Evolutionary conservation across 768 basidiomycete species (phyloP).

Genomic region (Artomyces pyxidatus): DNA sequence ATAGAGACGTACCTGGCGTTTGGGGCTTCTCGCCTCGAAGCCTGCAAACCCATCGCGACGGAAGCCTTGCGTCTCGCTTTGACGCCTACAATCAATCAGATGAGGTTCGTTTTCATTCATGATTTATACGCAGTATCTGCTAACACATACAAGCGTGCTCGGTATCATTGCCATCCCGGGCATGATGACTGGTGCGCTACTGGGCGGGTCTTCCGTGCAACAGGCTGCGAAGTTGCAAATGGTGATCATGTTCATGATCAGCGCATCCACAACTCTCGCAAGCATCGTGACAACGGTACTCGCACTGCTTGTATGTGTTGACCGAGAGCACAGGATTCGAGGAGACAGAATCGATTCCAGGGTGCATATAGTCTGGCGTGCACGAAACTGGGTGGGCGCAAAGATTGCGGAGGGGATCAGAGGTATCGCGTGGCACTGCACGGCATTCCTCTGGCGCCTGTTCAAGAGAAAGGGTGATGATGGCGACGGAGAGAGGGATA

Average conservation of each 20-base stretch:
- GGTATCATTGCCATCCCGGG: conserved; percentile 78
- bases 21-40: conserved; percentile 78
- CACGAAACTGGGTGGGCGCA: conserved; percentile 4
- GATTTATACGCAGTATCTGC: background rate
- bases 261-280: conserved; percentile 65
- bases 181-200: conserved; percentile 90
- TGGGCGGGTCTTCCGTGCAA: conserved; percentile 77
- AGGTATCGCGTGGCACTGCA: background rate
- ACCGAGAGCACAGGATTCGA: conserved; percentile 57
- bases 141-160: conserved; percentile 40
- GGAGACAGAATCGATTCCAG: conserved; percentile 46
- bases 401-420: background rate
- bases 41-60: conserved; percentile 68
- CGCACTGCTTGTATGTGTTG: conserved; percentile 56
- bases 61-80: conserved; percentile 77
- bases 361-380: conserved; percentile 27
- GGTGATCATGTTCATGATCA: conserved; percentile 94
- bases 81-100: conserved; percentile 76
- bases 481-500: background rate
- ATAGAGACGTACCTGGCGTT: conserved; percentile 82
- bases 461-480: background rate
- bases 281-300: conserved; percentile 56
- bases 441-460: background rate
- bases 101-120: conserved; percentile 47
- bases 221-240: conserved; percentile 85